Conservation (phyloP, 2,329 filamentous ascomycete genomes). For the Aureobasidium uvarum region DNA sequence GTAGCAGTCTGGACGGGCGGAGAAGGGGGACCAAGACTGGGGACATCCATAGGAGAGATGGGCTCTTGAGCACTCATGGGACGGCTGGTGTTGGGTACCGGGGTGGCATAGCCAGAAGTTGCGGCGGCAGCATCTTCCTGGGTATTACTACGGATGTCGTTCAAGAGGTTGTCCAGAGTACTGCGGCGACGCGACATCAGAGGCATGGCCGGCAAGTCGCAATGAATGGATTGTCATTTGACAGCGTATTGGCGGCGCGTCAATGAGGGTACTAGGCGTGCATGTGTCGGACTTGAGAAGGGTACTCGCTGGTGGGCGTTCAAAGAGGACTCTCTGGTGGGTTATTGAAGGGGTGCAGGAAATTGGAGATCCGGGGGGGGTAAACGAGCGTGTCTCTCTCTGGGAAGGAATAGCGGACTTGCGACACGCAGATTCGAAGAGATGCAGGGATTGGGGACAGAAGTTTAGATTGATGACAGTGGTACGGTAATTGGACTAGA, state of each 20-base stretch:
- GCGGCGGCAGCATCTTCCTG: constrained; percentile 20
- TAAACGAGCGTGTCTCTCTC: constrained; percentile 24
- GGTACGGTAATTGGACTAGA: not conserved
- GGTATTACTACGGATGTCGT: constrained; percentile 24
- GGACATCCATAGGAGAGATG: not conserved
- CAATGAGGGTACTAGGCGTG: constrained; percentile 1
- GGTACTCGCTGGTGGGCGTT: not conserved
- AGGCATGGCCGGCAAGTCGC: constrained; percentile 35
- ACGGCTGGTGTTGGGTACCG: not conserved
- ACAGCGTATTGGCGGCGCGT: constrained; percentile 9
- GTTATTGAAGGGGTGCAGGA: constrained; percentile 8
- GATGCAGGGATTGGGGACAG: not conserved
- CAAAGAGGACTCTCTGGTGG: not conserved
- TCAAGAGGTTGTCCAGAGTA: constrained; percentile 42
- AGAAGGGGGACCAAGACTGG: constrained; percentile 25
- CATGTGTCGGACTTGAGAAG: constrained; percentile 11
- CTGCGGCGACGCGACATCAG: constrained; percentile 44
- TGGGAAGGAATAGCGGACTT: not conserved
- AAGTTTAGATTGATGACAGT: not conserved
- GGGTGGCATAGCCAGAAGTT: constrained; percentile 22
- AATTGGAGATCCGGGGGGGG: constrained; percentile 21
- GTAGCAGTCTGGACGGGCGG: constrained; percentile 28
- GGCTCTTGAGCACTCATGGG: constrained; percentile 23
- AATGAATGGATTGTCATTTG: constrained; percentile 15
- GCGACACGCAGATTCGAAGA: not conserved